These are phyloP conservation scores for Exophiala xenobiotica DNA, from an alignment of 2,329 filamentous ascomycete species.

Conservation along the genomic window DNA sequence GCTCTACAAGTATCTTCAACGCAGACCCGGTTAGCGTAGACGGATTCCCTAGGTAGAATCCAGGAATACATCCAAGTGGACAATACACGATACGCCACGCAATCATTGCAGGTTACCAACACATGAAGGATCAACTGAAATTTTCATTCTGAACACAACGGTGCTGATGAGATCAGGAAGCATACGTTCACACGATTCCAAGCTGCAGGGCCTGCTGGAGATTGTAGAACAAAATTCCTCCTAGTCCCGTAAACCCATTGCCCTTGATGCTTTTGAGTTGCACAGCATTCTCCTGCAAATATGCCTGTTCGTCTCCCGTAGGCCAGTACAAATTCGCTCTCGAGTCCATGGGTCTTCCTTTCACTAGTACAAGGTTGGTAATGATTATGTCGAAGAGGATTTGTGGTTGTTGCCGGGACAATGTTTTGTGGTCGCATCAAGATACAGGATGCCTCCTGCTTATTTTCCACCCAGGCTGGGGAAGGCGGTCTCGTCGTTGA, in stretches of 20 bases:
- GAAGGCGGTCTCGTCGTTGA: constrained; percentile 31
- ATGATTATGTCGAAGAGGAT: constrained; percentile 15
- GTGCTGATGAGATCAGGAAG: constrained; percentile 13
- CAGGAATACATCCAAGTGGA: no score
- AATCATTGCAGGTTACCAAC: no score
- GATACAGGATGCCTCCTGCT: no score
- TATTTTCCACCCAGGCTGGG: constrained; percentile 32
- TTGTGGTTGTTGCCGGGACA: neutral
- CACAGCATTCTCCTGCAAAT: constrained; percentile 8
- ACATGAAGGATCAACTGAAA: constrained; percentile 16
- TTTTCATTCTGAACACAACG: constrained; percentile 24
- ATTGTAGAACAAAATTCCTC: constrained; percentile 27
- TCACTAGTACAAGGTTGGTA: constrained; percentile 25
- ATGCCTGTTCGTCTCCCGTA: no score
- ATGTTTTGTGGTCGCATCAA: constrained; percentile 1
- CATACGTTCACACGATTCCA: constrained; percentile 28
- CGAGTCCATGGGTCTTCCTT: constrained; percentile 22
- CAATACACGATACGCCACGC: no score
- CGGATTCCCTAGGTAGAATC: no score
- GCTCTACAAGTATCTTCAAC: no score
- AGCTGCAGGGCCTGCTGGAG: constrained; percentile 20
- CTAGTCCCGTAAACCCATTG: constrained; percentile 16
- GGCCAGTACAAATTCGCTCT: constrained; percentile 11
- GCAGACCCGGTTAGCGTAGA: no score
- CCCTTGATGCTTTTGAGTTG: constrained; percentile 21